Base-by-base conservation (phyloP, 768 basidiomycete genomes). In the Naematelia aurantialba region DNA sequence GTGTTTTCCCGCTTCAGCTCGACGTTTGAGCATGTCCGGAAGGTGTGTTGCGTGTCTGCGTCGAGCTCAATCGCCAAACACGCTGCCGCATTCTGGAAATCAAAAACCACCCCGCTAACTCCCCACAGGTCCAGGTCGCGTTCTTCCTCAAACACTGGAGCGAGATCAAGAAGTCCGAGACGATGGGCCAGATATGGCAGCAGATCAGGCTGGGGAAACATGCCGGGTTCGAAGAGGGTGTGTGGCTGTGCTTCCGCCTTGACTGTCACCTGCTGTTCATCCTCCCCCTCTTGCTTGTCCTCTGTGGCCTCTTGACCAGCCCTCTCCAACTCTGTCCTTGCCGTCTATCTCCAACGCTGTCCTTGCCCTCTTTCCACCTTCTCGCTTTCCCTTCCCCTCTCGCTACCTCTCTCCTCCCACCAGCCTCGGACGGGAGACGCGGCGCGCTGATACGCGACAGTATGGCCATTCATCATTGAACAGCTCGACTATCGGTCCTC, bases 1-100 rank as follows among this genome's bases (percentile, higher is more conserved):
- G 85, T 88, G 34, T 93, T 93, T 70, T 89, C 87, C 11, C 84
- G 86, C 0, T 91, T 93, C 78, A 85, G 88, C 4, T 87, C 87
- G 4, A 84, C 85, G 0, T 91, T 89, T 66, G 85, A 87, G 53
- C 86, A 88, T 45, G 85, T 93, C 25, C 81, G 89, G 52, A 88
- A 87, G 82, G 87, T 84, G 49, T 49, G 70, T 63, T 17, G 10
- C 52, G 24, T 5, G 14, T 34, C n/a, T 34, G 47, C 27, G 47
- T 14, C 12, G 21, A 48, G 10, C 17, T 39, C 34, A 39, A 39
- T 39, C 34, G 8, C 34, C 34, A 39, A 39, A 8, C 34, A 8
- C 34, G 8, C 34, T 39, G 8, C 34, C 34, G 25, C n/a, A 47
- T 5, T 39, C 44, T 34, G 42, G 31, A 42, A n/a, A 24, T 19